A percentile compares a stretch with the other conserved stretches of the same genome.
phyloP scores from a whole-genome alignment of 2,329 filamentous ascomycete genomes.

The Fusarium praegraminearum region DNA sequence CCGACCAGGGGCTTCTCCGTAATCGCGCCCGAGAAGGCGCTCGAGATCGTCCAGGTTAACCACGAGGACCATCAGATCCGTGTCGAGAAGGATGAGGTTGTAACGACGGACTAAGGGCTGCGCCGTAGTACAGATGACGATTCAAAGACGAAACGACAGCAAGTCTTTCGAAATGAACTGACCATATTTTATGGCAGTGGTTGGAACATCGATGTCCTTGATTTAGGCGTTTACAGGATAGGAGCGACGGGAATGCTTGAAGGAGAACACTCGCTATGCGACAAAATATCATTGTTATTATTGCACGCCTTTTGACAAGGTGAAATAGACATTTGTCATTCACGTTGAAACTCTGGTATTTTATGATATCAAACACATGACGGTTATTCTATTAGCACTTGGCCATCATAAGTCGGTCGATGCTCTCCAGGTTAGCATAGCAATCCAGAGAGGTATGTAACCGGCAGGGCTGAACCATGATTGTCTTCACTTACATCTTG shows the following conservation, averaged over 20 bases:
- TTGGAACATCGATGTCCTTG: slow-evolving; percentile 30
- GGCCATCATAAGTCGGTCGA: not conserved
- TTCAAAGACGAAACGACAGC: slow-evolving; percentile 19
- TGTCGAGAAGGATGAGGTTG: slow-evolving; percentile 82
- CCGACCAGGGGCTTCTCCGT: slow-evolving; percentile 78
- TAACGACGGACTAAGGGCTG: slow-evolving; percentile 58
- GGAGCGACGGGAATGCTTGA: slow-evolving; percentile 30
- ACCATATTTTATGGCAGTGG: slow-evolving; percentile 9
- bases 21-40: slow-evolving; percentile 74
- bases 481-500: not conserved
- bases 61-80: slow-evolving; percentile 60
- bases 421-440: not conserved
- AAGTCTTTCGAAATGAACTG: slow-evolving; percentile 28
- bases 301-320: slow-evolving; percentile 9
- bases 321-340: not conserved
- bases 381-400: not conserved
- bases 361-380: not conserved
- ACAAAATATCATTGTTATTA: slow-evolving; percentile 8
- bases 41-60: slow-evolving; percentile 75
- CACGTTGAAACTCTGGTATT: not conserved
- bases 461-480: slow-evolving; percentile 2
- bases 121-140: slow-evolving; percentile 10
- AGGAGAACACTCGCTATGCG: slow-evolving; percentile 35
- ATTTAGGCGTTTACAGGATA: slow-evolving; percentile 38
- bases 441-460: not conserved